Conservation (phyloP, 1,284 basidiomycete species). For the Sanghuangporus baumii region DNA sequence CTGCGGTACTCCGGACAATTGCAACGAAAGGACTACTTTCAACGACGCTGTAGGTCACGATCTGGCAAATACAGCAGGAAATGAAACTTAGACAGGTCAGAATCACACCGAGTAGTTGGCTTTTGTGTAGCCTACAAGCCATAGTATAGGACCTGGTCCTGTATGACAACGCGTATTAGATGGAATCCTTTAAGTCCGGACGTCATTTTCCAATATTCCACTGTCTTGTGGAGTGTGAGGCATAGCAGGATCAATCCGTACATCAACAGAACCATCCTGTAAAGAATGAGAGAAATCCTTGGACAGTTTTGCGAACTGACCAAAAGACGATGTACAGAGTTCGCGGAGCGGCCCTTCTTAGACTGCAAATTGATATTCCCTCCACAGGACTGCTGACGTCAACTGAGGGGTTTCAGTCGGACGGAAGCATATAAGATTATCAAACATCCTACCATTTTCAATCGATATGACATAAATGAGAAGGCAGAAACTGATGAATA, state of each 20-base stretch:
- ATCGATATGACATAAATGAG: neutral
- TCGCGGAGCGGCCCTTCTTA: neutral
- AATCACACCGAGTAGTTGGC: neutral
- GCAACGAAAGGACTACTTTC: neutral
- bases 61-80: neutral
- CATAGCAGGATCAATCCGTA: slow-evolving; percentile 1
- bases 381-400: neutral
- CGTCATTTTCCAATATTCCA: neutral
- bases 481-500: neutral
- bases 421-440: neutral
- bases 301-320: neutral
- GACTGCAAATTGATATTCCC: neutral
- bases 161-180: slow-evolving; percentile 1
- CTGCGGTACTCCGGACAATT: neutral
- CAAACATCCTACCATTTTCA: neutral
- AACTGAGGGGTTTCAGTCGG: neutral
- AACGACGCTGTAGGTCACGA: neutral
- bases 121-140: neutral
- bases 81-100: neutral
- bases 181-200: neutral
- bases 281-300: neutral
- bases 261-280: neutral
- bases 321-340: neutral
- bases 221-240: slow-evolving; percentile 2
- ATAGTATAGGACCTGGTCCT: slow-evolving; percentile 6